Percentiles rank a stretch among this genome's conserved stretches.
phyloP scores from a whole-genome alignment of 2,329 filamentous ascomycete genomes.

The Alternaria arborescens region DNA sequence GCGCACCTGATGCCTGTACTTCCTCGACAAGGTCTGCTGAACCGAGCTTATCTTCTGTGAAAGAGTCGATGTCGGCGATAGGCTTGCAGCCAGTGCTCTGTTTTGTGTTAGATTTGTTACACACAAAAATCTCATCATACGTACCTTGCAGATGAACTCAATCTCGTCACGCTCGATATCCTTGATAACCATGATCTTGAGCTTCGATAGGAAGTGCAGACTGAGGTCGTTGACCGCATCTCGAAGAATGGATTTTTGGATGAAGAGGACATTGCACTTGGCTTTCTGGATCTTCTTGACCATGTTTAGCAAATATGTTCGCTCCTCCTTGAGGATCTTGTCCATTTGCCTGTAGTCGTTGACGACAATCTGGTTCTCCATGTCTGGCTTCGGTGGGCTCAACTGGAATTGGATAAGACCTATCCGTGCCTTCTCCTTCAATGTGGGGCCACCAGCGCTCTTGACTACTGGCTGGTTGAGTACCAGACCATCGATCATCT shows the following conservation, averaged over 20 bases:
- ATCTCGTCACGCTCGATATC: constrained; percentile 99
- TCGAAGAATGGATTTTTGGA: constrained; percentile 97
- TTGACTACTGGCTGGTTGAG: constrained; percentile 93
- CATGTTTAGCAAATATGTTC: constrained; percentile 96
- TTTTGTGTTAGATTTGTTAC: constrained; percentile 9
- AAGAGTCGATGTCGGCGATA: constrained; percentile 97
- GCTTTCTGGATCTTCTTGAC: constrained; percentile 99
- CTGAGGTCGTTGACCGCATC: constrained; percentile 98
- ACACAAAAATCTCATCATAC: constrained; percentile 25
- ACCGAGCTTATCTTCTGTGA: constrained; percentile 97
- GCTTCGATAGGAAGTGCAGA: constrained; percentile 95
- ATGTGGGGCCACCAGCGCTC: constrained; percentile 85
- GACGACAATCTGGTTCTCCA: constrained; percentile 99
- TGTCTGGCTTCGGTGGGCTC: constrained; percentile 97
- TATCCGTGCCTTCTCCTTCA: constrained; percentile 98
- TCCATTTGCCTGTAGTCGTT: constrained; percentile 99
- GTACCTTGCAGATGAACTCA: constrained; percentile 92
- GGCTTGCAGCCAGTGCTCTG: constrained; percentile 95
- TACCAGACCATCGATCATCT: constrained; percentile 94
- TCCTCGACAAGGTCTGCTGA: constrained; percentile 94
- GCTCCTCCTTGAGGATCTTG: constrained; percentile 99
- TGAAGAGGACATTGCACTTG: constrained; percentile 97
- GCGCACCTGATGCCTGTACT: constrained; percentile 82
- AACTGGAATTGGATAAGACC: constrained; percentile 98
- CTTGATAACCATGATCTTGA: constrained; percentile 95